These are phyloP conservation scores for Botrytis deweyae DNA, from an alignment of 2,329 filamentous ascomycete species.

Conservation along the genomic window DNA sequence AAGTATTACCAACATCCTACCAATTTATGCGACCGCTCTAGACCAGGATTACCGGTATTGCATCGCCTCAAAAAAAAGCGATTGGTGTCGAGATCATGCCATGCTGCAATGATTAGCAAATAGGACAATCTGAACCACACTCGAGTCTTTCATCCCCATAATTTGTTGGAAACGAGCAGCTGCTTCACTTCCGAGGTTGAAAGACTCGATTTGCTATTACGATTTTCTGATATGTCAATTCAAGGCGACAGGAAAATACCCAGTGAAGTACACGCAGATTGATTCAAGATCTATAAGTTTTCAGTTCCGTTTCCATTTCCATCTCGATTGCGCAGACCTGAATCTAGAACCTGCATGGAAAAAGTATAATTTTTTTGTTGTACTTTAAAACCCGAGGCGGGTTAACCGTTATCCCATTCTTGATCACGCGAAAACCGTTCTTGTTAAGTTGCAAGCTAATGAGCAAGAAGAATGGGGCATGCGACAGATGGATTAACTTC, in stretches of 20 bases:
- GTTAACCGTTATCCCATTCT: conserved; percentile 17
- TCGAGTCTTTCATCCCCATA: not conserved
- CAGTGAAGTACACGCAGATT: not conserved
- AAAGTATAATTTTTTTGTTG: not conserved
- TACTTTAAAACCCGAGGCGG: not conserved
- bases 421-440: conserved; percentile 17
- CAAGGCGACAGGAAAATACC: not conserved
- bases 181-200: not conserved
- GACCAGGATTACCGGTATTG: conserved; percentile 8
- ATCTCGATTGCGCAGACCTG: conserved; percentile 8
- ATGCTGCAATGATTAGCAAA: not conserved
- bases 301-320: conserved; percentile 2
- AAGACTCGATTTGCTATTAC: not conserved
- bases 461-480: conserved; percentile 5
- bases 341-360: conserved; percentile 20
- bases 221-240: conserved; percentile 11
- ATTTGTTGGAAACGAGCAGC: not conserved
- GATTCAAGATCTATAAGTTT: conserved; percentile 5
- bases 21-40: conserved; percentile 8
- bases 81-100: conserved; percentile 6
- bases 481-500: conserved; percentile 4
- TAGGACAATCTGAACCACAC: not conserved
- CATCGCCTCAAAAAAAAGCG: conserved; percentile 11
- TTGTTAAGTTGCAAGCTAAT: not conserved
- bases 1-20: not conserved